phyloP scores from a whole-genome alignment of 345 rosid species.

The Cardiospermum halicacabum region DNA sequence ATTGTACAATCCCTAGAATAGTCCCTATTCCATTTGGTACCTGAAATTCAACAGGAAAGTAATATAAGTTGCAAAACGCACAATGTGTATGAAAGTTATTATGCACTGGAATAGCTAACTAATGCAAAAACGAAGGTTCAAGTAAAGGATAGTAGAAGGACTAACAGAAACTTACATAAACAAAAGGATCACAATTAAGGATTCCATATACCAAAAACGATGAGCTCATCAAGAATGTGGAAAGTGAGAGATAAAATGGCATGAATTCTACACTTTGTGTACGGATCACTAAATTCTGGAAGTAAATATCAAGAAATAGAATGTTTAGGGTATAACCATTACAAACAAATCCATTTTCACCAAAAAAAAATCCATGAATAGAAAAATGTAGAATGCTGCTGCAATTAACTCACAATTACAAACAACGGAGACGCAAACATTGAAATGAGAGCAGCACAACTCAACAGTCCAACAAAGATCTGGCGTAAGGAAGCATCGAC shows the following conservation, averaged over 20 bases:
- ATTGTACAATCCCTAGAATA: slow-evolving; percentile 64
- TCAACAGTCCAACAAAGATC: slow-evolving; percentile 58
- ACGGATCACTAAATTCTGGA: slow-evolving; percentile 72
- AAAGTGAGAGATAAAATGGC: slow-evolving; percentile 87
- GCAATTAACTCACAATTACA: slow-evolving; percentile 59
- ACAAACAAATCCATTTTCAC: no score
- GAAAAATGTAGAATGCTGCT: not conserved
- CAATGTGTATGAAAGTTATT: not conserved
- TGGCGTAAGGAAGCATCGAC: slow-evolving; percentile 28
- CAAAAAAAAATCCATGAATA: not conserved
- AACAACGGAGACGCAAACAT: slow-evolving; percentile 94
- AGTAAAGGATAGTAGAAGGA: not conserved
- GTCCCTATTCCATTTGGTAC: slow-evolving; percentile 83
- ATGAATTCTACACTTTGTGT: slow-evolving; percentile 85
- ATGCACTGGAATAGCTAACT: not conserved
- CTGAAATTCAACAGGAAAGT: slow-evolving; percentile 38
- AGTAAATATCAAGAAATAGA: slow-evolving; percentile 3
- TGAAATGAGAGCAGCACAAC: slow-evolving; percentile 64
- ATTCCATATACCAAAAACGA: slow-evolving; percentile 67
- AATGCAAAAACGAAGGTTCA: not conserved
- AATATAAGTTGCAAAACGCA: not conserved
- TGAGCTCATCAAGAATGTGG: slow-evolving; percentile 81
- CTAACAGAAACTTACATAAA: slow-evolving; percentile 48
- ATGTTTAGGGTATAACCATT: not conserved
- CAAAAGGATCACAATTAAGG: slow-evolving; percentile 56